phyloP scores from a whole-genome alignment of 179 eudicot genomes.

The Spergularia azorica region DNA sequence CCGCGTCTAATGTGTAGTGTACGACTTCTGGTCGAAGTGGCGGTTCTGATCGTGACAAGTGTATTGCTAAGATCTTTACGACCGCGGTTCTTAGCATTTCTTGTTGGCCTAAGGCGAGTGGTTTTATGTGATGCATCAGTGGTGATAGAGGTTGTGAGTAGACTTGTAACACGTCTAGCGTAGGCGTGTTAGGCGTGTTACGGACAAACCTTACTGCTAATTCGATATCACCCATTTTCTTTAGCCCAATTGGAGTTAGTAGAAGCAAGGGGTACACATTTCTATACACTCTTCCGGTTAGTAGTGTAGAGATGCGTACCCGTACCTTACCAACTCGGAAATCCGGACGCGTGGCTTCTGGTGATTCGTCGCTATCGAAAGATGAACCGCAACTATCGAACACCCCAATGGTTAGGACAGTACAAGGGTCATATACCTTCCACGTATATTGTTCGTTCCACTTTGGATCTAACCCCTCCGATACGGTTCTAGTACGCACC shows the following conservation, averaged over 20 bases:
- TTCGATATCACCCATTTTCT: slow-evolving; percentile 89
- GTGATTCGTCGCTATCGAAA: slow-evolving; percentile 40
- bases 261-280: slow-evolving; percentile 63
- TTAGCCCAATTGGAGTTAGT: slow-evolving; percentile 60
- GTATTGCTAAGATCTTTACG: slow-evolving; percentile 62
- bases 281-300: slow-evolving; percentile 63
- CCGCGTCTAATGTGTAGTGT: slow-evolving; percentile 68
- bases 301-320: slow-evolving; percentile 73
- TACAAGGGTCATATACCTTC: slow-evolving; percentile 89
- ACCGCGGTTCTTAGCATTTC: slow-evolving; percentile 57
- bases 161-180: slow-evolving; percentile 69
- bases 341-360: slow-evolving; percentile 54
- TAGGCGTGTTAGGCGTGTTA: slow-evolving; percentile 46
- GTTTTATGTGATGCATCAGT: slow-evolving; percentile 82
- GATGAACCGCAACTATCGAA: slow-evolving; percentile 62
- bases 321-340: slow-evolving; percentile 83
- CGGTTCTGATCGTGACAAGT: slow-evolving; percentile 78
- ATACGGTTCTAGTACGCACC: slow-evolving; percentile 76
- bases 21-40: slow-evolving; percentile 79
- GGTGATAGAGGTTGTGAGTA: slow-evolving; percentile 81
- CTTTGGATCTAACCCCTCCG: slow-evolving; percentile 70
- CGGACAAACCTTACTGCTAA: slow-evolving; percentile 73
- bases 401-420: slow-evolving; percentile 75
- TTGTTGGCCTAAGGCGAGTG: slow-evolving; percentile 72
- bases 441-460: slow-evolving; percentile 99